Evolutionary conservation across 345 rosid genomes (phyloP), one percentile per base, ranked within the genome.

Genomic region (Moricandia arvensis): DNA sequence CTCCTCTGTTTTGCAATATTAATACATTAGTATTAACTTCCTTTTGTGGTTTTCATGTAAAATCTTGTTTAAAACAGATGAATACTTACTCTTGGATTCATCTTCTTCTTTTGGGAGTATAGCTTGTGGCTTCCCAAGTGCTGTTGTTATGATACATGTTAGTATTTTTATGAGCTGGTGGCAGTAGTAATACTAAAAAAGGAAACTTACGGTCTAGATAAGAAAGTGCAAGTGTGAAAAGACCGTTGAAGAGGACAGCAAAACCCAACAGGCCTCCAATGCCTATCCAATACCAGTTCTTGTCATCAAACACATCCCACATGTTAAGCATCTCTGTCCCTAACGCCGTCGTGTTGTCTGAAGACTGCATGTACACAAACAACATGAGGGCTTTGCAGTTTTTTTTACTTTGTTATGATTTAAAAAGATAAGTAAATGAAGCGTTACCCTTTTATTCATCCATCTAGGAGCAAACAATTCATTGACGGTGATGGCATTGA

Each of bases 251-350:
- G 75, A 92, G 80, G 68, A 95, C 59, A 43, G 71, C 63, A 79
- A 90, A 95, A 18, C 93, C 96, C 0, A 87, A 13, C 67, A 88
- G 83, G 27, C 86, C 90, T 62, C 79, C 95, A 30, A 74, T 83
- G 13, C 97, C 93, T 57, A 90, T 89, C 97, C 97, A 95, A 69
- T 85, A 92, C 99, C 96, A 94, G 71, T 92, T 80, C 73, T 73
- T 78, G 4, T 90, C 83, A 31, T 80, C 68, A 27, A 75, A 86
- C 8, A 91, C 73, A 61, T 82, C 90, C 68, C 84, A 84, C 73
- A 66, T 81, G 11, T 82, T 53, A 15, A 94, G 90, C 67, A 94
- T 82, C 35, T 74, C 77, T 35, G 74, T 61, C 62, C 95, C 98
- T 29, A 90, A 80, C 13, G 13, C 82, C 24, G 91, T 83, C 24